Evolutionary conservation across 2,329 filamentous ascomycete species (phyloP), one percentile per base, ranked within the genome.

Genomic region (Pyrenochaeta sp.): DNA sequence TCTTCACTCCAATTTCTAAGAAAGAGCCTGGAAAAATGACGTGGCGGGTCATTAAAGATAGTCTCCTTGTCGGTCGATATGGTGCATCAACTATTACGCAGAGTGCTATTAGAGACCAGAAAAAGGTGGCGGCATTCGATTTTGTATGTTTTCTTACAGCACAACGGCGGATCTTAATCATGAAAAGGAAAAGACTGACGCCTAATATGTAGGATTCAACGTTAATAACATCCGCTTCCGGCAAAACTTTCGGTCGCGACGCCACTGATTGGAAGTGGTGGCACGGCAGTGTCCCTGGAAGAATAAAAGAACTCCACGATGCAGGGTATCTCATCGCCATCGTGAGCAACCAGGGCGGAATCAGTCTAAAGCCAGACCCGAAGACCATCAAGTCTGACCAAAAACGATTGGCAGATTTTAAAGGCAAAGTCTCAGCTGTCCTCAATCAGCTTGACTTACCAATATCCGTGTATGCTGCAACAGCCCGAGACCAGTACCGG

Each of bases 191-290:
- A 30, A 30, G 44, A 51, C 62, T 64, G 62, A 66, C 32, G 45
- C 10, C 40, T 48, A 55, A 50, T 51, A 52, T 54, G 56, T 65
- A 91, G 89, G 95, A 99, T 74, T 95, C 91, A 7, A 99, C 95
- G 0, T 80, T 99, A 34, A 92, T 99, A 61, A 83, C 83, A 1
- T 90, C 92, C 0, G 84, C 87, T 3, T 96, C 93, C 0, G 93
- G 93, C 7, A 95, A 92, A 77, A 90, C 86, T 50, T 94, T 94
- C 71, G 84, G 87, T 2, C 84, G 85, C 50, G 86, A 88, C 64
- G 86, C 88, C 0, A 81, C 83, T 3, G 94, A 98, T 74, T 99
- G 95, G 95, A 92, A 91, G 76, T 99, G 95, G 95, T 98, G 93
- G 92, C 82, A 96, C 74, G 68, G 79, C 13, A 83, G 79, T 19